Conservation (phyloP, 116 monocot species). For the Iris pallida region DNA sequence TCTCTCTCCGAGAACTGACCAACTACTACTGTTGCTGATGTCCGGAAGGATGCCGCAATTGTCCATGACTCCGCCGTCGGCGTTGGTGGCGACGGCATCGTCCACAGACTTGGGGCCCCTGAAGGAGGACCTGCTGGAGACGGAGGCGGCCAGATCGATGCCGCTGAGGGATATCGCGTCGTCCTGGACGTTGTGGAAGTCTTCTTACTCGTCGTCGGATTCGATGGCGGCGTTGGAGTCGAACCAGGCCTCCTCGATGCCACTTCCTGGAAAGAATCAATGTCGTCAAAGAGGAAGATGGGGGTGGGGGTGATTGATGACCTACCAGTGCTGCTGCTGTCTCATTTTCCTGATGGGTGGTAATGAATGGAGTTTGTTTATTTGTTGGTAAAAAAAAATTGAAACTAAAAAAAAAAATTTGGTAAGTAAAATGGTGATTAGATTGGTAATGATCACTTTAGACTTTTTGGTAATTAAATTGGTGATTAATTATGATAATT, state of each 20-base stretch:
- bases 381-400: too few species aligned
- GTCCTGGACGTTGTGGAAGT: constrained; percentile 75
- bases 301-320: not conserved
- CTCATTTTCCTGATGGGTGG: too few species aligned
- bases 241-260: constrained; percentile 48
- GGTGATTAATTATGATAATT: too few species aligned
- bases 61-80: constrained; percentile 35
- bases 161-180: constrained; percentile 23
- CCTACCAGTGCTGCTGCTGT: too few species aligned
- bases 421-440: too few species aligned
- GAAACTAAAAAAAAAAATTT: too few species aligned
- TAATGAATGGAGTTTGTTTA: too few species aligned
- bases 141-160: constrained; percentile 36
- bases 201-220: constrained; percentile 64
- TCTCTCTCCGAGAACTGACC: too few species aligned
- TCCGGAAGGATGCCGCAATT: constrained; percentile 73
- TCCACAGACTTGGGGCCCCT: constrained; percentile 43
- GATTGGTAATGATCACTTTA: too few species aligned
- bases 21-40: too few species aligned
- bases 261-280: constrained; percentile 7
- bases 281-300: not conserved
- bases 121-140: constrained; percentile 39
- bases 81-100: constrained; percentile 37
- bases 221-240: constrained; percentile 53
- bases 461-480: too few species aligned